Evolutionary conservation across 2,329 filamentous ascomycete species (phyloP).

Genomic region (Colletotrichum abscissum): DNA sequence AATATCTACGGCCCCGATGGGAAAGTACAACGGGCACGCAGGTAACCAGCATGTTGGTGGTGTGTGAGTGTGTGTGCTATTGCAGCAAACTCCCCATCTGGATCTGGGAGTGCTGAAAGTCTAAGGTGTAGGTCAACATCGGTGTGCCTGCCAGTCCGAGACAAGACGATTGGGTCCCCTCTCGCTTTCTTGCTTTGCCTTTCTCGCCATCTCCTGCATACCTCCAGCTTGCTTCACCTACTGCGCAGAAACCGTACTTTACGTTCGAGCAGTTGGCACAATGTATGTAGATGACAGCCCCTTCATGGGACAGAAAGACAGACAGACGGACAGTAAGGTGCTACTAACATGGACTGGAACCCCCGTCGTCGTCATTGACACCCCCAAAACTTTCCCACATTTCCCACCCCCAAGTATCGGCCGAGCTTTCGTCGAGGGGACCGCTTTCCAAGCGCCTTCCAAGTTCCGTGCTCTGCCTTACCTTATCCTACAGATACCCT

Average conservation of each 20-base stretch:
- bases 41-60: too few relatives aligned
- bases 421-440: slow-evolving; percentile 22
- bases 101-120: neutral
- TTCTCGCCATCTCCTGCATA: neutral
- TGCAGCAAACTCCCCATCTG: neutral
- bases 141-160: neutral
- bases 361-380: neutral
- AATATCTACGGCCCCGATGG: neutral
- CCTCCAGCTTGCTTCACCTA: too few relatives aligned
- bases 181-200: neutral
- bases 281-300: neutral
- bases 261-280: neutral
- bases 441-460: neutral
- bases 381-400: neutral
- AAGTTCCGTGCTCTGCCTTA: slow-evolving; percentile 15
- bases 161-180: neutral
- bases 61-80: neutral
- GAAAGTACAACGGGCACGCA: neutral
- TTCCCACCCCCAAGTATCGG: slow-evolving; percentile 14
- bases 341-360: neutral
- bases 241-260: neutral
- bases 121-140: neutral
- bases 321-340: neutral
- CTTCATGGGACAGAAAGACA: neutral
- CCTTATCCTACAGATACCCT: slow-evolving; percentile 28